Evolutionary conservation across 768 basidiomycete species (phyloP).

Genomic region (Sarcomyxa edulis): DNA sequence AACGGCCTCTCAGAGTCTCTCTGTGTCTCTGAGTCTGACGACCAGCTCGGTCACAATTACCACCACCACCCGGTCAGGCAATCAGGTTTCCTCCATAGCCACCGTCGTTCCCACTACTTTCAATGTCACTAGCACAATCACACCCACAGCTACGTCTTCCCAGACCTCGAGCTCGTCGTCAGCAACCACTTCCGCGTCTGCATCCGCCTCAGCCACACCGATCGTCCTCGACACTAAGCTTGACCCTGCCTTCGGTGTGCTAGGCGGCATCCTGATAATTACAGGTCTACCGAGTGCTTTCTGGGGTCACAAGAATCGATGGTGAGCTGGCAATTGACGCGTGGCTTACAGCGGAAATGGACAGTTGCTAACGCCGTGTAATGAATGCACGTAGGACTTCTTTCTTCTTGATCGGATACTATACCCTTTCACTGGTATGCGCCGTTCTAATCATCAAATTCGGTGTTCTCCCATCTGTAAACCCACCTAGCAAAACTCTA

Average conservation of each 20-base stretch:
- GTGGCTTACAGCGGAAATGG: too few relatives aligned
- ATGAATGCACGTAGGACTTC: conserved; percentile 59
- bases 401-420: conserved; percentile 90
- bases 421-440: conserved; percentile 81
- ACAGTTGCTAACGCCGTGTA: too few relatives aligned
- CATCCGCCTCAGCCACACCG: conserved; percentile 39
- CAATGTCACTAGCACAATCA: conserved; percentile 58
- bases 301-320: conserved; percentile 94
- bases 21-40: conserved; percentile 49
- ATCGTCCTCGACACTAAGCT: conserved; percentile 58
- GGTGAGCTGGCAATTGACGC: too few relatives aligned
- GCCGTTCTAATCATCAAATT: conserved; percentile 84
- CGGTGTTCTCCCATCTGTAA: conserved; percentile 80
- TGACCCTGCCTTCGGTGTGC: conserved; percentile 85
- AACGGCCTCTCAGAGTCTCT: conserved; percentile 19
- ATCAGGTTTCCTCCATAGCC: conserved; percentile 41
- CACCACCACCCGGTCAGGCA: conserved; percentile 40
- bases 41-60: conserved; percentile 49
- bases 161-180: conserved; percentile 31
- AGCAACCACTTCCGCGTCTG: conserved; percentile 35
- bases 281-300: conserved; percentile 88
- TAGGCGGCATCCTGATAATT: conserved; percentile 83
- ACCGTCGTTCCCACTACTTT: conserved; percentile 54
- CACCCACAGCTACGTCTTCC: conserved; percentile 40
- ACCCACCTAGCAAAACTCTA: conserved; percentile 71